Conservation (phyloP, 2,329 filamentous ascomycete species). For the Cryoendolithus antarcticus region DNA sequence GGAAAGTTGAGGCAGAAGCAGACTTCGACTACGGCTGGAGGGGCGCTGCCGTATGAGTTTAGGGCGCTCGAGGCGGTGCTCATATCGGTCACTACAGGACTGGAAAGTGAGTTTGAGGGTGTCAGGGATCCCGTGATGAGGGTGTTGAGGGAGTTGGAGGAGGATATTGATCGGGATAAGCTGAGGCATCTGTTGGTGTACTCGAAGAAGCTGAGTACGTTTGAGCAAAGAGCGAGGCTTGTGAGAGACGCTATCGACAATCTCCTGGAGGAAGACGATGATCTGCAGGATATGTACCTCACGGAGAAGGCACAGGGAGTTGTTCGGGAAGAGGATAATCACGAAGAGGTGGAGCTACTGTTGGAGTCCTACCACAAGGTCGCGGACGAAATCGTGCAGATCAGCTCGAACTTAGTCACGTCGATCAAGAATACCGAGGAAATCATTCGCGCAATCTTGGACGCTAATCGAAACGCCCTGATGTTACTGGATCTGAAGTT, state of each 20-base stretch:
- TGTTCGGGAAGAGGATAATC: conserved; percentile 65
- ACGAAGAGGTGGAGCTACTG: conserved; percentile 93
- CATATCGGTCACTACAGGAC: conserved; percentile 79
- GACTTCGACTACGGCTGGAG: conserved; percentile 33
- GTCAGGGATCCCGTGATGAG: conserved; percentile 85
- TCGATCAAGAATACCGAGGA: conserved; percentile 97
- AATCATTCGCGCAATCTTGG: conserved; percentile 91
- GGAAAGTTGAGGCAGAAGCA: conserved; percentile 79
- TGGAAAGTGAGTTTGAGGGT: conserved; percentile 90
- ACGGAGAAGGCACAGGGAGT: conserved; percentile 73
- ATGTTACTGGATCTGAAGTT: conserved; percentile 97
- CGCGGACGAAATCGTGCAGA: conserved; percentile 94
- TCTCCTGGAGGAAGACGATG: conserved; percentile 88
- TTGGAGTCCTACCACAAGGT: conserved; percentile 97
- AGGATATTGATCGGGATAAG: conserved; percentile 93
- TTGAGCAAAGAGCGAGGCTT: conserved; percentile 91
- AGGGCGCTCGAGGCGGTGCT: conserved; percentile 89
- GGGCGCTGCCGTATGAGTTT: conserved; percentile 80
- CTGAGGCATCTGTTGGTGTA: conserved; percentile 81
- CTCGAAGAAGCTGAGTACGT: conserved; percentile 89
- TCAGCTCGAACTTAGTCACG: conserved; percentile 81
- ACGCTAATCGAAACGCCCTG: conserved; percentile 93
- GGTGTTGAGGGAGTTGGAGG: conserved; percentile 80
- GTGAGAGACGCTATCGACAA: conserved; percentile 94
- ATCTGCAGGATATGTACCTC: conserved; percentile 87